Conservation (phyloP, 2,329 filamentous ascomycete genomes). For the Penicillium expansum region DNA sequence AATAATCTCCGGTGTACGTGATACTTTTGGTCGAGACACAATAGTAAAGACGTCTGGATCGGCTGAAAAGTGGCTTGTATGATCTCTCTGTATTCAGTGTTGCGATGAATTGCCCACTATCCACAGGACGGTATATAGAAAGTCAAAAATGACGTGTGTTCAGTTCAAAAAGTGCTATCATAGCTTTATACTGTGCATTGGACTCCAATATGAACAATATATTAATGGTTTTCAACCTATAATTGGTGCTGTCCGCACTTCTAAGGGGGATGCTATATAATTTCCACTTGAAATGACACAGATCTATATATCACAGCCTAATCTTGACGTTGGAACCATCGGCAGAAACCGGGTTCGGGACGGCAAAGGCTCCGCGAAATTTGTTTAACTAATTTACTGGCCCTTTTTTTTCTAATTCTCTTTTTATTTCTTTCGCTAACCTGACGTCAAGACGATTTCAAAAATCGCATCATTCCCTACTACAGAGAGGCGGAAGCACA, state of each 20-base stretch:
- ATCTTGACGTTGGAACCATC: slow-evolving; percentile 8
- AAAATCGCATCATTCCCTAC: background rate
- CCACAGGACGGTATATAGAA: background rate
- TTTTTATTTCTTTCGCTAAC: background rate
- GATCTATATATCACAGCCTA: background rate
- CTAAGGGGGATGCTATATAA: background rate
- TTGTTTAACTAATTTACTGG: slow-evolving; percentile 4
- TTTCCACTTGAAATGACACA: background rate
- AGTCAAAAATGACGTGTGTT: background rate
- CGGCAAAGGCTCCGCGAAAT: slow-evolving; percentile 9
- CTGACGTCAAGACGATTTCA: background rate
- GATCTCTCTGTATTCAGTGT: too few species aligned
- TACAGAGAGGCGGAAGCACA: background rate
- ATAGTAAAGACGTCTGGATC: too few species aligned
- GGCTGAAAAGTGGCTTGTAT: too few species aligned
- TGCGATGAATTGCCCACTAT: too few species aligned
- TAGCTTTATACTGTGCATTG: background rate
- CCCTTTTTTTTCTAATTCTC: slow-evolving; percentile 2
- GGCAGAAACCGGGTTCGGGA: slow-evolving; percentile 20
- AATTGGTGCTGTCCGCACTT: background rate
- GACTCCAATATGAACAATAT: background rate
- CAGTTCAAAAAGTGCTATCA: background rate
- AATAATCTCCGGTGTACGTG: too few species aligned
- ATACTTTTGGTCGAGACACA: too few species aligned
- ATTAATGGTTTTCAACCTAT: too few species aligned